A percentile compares a stretch with the other conserved stretches of the same genome.
Conservation (phyloP, 345 rosid genomes). For the Citrus glauca region DNA sequence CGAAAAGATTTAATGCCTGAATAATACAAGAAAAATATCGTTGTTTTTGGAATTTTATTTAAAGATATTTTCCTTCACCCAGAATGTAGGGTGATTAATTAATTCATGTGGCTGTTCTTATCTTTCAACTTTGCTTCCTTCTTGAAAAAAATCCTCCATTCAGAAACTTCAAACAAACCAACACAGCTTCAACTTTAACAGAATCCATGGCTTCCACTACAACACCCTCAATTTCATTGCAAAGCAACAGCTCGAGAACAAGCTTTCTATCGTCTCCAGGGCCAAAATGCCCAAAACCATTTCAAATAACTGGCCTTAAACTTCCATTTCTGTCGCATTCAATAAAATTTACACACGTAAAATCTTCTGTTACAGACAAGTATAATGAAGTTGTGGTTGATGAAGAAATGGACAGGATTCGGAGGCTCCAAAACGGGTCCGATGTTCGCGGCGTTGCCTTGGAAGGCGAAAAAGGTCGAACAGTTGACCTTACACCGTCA, state of each 20-base stretch:
- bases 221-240: slow-evolving; percentile 21
- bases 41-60: slow-evolving; percentile 20
- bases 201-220: slow-evolving; percentile 33
- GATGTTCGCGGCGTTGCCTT: slow-evolving; percentile 93
- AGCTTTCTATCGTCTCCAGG: slow-evolving; percentile 25
- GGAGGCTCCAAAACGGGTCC: slow-evolving; percentile 84
- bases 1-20: not conserved
- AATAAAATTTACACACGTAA: slow-evolving; percentile 7
- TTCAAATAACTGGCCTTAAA: not conserved
- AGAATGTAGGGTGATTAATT: slow-evolving; percentile 23
- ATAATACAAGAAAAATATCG: slow-evolving; percentile 10
- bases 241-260: slow-evolving; percentile 23
- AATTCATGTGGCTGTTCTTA: slow-evolving; percentile 15
- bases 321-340: slow-evolving; percentile 11
- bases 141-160: not conserved
- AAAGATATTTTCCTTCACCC: slow-evolving; percentile 15
- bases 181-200: slow-evolving; percentile 10
- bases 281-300: not conserved
- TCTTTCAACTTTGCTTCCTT: slow-evolving; percentile 8
- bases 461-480: slow-evolving; percentile 78
- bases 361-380: slow-evolving; percentile 32
- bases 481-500: slow-evolving; percentile 67
- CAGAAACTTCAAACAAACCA: slow-evolving; percentile 5
- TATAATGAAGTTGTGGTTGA: slow-evolving; percentile 39
- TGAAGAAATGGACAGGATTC: slow-evolving; percentile 73